Base-by-base conservation (phyloP, 2,329 filamentous ascomycete genomes). In the Raffaelea ambrosiae region DNA sequence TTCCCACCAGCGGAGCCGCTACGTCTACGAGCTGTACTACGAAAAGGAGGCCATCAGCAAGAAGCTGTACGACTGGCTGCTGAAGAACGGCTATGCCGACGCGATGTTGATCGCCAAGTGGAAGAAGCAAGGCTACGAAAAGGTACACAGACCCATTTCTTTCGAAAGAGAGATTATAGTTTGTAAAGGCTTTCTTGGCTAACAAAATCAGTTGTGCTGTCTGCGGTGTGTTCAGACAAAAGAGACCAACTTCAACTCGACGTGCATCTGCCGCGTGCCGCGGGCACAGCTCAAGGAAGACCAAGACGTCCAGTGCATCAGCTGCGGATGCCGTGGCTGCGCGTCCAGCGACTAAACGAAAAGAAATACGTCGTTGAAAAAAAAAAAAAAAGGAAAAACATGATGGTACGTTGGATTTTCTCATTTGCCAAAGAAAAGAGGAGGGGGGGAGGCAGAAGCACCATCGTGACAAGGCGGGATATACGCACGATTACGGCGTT, bases 111-210 rank as follows among this genome's bases (percentile, higher is more conserved):
- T 98, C 62, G 93, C 93, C 14, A 98, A 98, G 71, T 98, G 93
- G 93, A 98, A 98, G 80, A 98, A 98, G 72, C 86, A 94, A 61
- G 93, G 93, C 16, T 98, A 98, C 61, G 93, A 98, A 68, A 96
- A 97, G 82, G 87, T 88, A 65, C 45, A n/a, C n/a, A n/a, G n/a
- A n/a, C 11, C 14, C 5, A 13, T n/a, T 29, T 9, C 3, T 11
- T 10, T 9, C 11, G n/a, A 5, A 20, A 9, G 19, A 9, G 19
- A 19, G 5, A 9, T 20, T 20, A 9, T 19, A 20, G 36, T 5
- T 20, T 19, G 2, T n/a, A n/a, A n/a, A n/a, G n/a, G n/a, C n/a
- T n/a, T n/a, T n/a, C n/a, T n/a, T n/a, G n/a, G 40, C 60, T 69
- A 50, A 66, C 48, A 44, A 3, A 36, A 5, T 31, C 60, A 93